Evolutionary conservation across 2,329 filamentous ascomycete species (phyloP).

Genomic region (Diaporthe aspalathi): DNA sequence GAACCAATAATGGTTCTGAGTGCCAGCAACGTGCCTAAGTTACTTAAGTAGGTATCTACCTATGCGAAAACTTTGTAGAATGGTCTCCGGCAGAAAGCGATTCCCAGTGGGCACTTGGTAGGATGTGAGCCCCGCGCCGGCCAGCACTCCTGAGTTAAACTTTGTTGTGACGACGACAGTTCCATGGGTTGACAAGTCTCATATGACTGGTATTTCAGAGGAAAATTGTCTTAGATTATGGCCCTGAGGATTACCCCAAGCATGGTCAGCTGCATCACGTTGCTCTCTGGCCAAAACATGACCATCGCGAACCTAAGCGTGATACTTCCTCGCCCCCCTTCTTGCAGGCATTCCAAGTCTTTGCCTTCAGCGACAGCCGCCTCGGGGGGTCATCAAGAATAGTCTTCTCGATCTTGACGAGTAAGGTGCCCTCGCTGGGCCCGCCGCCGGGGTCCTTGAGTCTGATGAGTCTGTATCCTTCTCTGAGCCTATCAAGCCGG

Average conservation of each 20-base stretch:
- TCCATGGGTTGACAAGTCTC: no score
- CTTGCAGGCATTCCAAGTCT: conserved; percentile 36
- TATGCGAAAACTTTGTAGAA: no score
- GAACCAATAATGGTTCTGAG: no score
- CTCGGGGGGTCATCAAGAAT: conserved; percentile 41
- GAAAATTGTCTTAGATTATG: no score
- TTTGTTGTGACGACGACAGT: no score
- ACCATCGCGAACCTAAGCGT: conserved; percentile 29
- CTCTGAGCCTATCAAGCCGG: conserved; percentile 66
- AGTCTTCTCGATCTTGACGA: conserved; percentile 64
- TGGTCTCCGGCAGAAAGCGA: no score
- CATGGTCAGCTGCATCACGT: neutral
- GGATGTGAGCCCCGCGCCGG: no score
- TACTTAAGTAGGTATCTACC: neutral
- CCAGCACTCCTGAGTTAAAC: no score
- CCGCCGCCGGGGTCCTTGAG: conserved; percentile 59
- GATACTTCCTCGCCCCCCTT: conserved; percentile 31
- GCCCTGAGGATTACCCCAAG: no score
- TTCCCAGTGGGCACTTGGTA: no score
- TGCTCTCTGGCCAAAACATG: conserved; percentile 11
- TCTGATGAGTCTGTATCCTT: conserved; percentile 65
- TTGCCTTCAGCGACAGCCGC: conserved; percentile 24
- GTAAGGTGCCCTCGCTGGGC: conserved; percentile 58
- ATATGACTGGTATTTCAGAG: no score
- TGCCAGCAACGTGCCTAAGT: no score